Evolutionary conservation across 2,329 filamentous ascomycete species (phyloP).

Genomic region (Tolypocladium inflatum): DNA sequence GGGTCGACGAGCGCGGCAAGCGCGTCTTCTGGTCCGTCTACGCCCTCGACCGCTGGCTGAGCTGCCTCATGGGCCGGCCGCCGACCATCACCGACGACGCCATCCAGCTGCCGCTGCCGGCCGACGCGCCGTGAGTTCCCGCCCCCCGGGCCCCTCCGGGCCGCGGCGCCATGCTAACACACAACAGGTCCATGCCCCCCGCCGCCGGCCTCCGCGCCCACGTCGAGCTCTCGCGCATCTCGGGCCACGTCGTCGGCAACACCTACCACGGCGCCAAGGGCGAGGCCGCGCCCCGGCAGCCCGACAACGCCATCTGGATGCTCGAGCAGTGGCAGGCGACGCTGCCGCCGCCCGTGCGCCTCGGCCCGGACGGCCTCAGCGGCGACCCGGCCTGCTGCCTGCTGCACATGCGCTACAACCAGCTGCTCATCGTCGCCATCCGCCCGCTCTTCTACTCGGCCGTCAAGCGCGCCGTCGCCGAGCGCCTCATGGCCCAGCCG

Average conservation of each 20-base stretch:
- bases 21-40: conserved; percentile 44
- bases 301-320: conserved; percentile 29
- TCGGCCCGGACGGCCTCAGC: conserved; percentile 23
- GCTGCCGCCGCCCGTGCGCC: conserved; percentile 27
- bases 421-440: conserved; percentile 38
- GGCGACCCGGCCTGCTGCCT: conserved; percentile 32
- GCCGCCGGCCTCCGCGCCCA: conserved; percentile 34
- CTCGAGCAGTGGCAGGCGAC: conserved; percentile 30
- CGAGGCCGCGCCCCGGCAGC: conserved; percentile 16
- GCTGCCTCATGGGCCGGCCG: conserved; percentile 39
- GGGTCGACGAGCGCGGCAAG: conserved; percentile 32
- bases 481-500: conserved; percentile 21
- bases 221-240: conserved; percentile 36
- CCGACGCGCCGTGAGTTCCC: conserved; percentile 27
- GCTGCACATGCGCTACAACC: conserved; percentile 40
- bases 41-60: conserved; percentile 37
- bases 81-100: conserved; percentile 36
- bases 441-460: conserved; percentile 38
- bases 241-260: conserved; percentile 37
- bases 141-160: neutral
- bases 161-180: neutral
- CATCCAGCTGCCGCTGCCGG: conserved; percentile 31
- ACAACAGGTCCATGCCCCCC: conserved; percentile 29
- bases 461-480: conserved; percentile 36
- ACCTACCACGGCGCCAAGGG: conserved; percentile 27